Conservation (phyloP, 1,284 basidiomycete genomes). For the Mycosarcoma mackinlayi region DNA sequence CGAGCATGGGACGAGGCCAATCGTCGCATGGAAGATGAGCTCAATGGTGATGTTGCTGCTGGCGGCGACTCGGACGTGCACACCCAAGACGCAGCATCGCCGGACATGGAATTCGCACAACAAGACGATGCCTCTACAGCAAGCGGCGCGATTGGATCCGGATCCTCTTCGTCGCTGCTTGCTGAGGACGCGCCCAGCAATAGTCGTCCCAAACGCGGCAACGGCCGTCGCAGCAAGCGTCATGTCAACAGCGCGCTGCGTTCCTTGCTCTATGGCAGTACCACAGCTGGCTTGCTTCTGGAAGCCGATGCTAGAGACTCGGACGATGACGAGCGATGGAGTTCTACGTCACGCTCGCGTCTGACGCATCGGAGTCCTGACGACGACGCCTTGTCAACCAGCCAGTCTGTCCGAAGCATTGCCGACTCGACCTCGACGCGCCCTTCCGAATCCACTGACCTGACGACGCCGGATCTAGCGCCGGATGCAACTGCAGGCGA, state of each 20-base stretch:
- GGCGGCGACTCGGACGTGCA: conserved; percentile 6
- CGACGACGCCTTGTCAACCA: conserved; percentile 42
- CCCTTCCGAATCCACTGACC: conserved; percentile 42
- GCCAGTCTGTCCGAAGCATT: conserved; percentile 40
- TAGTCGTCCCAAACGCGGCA: conserved; percentile 21
- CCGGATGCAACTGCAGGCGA: conserved; percentile 22
- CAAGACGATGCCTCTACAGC: conserved; percentile 5
- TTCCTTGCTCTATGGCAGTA: conserved; percentile 48
- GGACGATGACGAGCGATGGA: conserved; percentile 38
- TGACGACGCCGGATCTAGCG: conserved; percentile 40
- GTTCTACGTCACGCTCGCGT: conserved; percentile 13
- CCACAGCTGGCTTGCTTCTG: conserved; percentile 26
- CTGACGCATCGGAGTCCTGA: conserved; percentile 22
- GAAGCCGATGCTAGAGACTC: conserved; percentile 20
- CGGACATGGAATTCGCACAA: conserved; percentile 4
- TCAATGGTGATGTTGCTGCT: conserved; percentile 21
- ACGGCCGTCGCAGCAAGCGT: conserved; percentile 31
- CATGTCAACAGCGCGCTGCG: conserved; percentile 56
- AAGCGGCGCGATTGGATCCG: conserved; percentile 5
- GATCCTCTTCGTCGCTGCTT: conserved; percentile 6
- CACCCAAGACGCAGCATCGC: conserved; percentile 10
- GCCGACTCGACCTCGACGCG: conserved; percentile 50
- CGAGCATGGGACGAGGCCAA: conserved; percentile 82
- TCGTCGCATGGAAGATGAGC: conserved; percentile 69
- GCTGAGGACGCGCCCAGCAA: conserved; percentile 2